phyloP scores from a whole-genome alignment of 441 rosid genomes.

The Populus hybrid region DNA sequence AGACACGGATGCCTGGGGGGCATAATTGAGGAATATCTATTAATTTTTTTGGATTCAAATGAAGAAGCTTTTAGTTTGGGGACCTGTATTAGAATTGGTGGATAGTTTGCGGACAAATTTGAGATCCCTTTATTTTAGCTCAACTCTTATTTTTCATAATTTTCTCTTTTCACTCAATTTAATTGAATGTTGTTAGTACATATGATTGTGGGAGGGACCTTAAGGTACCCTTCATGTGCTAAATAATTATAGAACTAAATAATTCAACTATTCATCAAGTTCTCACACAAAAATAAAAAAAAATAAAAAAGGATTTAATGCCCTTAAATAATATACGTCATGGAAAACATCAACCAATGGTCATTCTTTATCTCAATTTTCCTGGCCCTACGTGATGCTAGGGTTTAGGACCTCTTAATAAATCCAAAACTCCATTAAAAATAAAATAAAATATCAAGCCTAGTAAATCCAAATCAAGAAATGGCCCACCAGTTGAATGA shows the following conservation, averaged over 20 bases:
- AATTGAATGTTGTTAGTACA: background rate
- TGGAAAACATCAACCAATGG: background rate
- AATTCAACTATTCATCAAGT: background rate
- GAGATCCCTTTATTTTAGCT: too few species aligned
- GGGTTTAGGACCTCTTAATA: background rate
- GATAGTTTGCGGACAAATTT: too few species aligned
- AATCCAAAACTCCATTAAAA: background rate
- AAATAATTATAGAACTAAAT: background rate
- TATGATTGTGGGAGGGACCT: background rate
- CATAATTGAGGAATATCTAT: background rate
- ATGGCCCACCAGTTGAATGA: conserved; percentile 46
- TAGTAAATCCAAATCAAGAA: conserved; percentile 24
- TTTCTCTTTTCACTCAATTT: background rate
- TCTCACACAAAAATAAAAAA: background rate
- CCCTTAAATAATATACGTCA: conserved; percentile 2
- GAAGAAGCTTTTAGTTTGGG: background rate
- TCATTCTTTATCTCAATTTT: background rate
- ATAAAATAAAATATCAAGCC: background rate
- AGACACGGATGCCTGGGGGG: background rate
- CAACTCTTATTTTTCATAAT: too few species aligned
- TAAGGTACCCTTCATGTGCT: background rate
- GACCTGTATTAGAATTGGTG: background rate
- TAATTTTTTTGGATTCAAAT: background rate
- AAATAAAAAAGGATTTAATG: background rate
- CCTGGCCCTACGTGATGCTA: background rate